Percentiles rank a stretch among this genome's conserved stretches.
These are phyloP conservation scores for Yamadazyma takamatsuzukensis DNA, from an alignment of 805 yeast genomes.

Conservation along the genomic window DNA sequence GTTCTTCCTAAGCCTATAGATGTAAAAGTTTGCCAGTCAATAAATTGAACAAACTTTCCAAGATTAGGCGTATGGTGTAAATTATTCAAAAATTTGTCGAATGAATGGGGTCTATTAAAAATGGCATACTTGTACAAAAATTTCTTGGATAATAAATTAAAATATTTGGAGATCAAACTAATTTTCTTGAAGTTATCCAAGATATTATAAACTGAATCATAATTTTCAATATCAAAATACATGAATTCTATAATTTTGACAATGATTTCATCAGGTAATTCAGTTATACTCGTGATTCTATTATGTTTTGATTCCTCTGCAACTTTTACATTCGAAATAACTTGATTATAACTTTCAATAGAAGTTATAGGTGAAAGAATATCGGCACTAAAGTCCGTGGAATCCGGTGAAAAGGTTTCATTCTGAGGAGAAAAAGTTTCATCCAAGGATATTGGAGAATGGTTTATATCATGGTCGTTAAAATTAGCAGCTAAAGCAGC, in stretches of 20 bases:
- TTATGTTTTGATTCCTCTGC: constrained; percentile 4
- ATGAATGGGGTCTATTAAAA: constrained; percentile 77
- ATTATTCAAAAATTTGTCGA: constrained; percentile 64
- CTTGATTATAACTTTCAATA: constrained; percentile 18
- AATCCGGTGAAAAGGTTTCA: too few relatives aligned
- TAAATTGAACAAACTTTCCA: constrained; percentile 63
- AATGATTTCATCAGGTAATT: constrained; percentile 54
- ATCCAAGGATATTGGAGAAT: too few relatives aligned
- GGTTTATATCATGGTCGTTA: too few relatives aligned
- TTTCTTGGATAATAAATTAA: constrained; percentile 54
- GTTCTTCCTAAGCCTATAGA: constrained; percentile 88
- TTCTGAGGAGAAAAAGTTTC: too few relatives aligned
- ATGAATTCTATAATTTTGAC: constrained; percentile 54
- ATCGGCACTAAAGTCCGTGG: too few relatives aligned
- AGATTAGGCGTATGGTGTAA: constrained; percentile 39
- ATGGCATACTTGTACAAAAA: constrained; percentile 63
- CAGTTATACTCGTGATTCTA: constrained; percentile 13
- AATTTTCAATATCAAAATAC: constrained; percentile 46
- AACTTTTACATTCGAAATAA: constrained; percentile 3
- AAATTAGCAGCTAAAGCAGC: too few relatives aligned
- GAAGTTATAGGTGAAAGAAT: constrained; percentile 29
- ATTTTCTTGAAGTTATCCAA: constrained; percentile 49
- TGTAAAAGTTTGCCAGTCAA: constrained; percentile 87
- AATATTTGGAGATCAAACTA: constrained; percentile 53
- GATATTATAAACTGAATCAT: constrained; percentile 49